Percentiles rank a stretch among this genome's conserved stretches.
These are phyloP conservation scores for Noccaea caerulescens DNA, from an alignment of 345 rosid genomes.

Conservation along the genomic window DNA sequence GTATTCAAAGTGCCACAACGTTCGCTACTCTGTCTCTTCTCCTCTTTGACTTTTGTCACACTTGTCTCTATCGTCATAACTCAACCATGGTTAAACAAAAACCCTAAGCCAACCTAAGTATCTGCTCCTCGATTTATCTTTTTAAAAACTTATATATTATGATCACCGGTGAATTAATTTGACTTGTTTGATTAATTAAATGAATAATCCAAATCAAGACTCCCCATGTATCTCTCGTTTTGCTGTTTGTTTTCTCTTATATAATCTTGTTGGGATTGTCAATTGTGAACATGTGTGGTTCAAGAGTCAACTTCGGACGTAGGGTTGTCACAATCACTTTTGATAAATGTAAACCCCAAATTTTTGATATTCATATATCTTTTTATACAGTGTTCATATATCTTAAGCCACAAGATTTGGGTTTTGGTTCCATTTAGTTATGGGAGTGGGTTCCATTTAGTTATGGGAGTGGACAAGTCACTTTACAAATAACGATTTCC, in stretches of 20 bases:
- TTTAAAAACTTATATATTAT: conserved; percentile 15
- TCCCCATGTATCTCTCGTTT: conserved; percentile 35
- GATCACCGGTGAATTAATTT: conserved; percentile 22
- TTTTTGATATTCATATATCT: conserved; percentile 2
- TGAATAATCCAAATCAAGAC: conserved; percentile 24
- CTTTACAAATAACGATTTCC: too few species aligned
- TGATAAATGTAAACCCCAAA: neutral
- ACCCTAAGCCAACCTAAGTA: conserved; percentile 21
- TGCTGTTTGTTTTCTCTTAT: conserved; percentile 28
- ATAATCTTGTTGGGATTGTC: conserved; percentile 39
- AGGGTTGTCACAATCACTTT: conserved; percentile 42
- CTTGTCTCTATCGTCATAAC: conserved; percentile 35
- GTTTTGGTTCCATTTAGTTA: neutral
- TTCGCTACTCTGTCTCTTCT: conserved; percentile 46
- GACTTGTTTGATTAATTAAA: conserved; percentile 23
- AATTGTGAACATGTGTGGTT: conserved; percentile 46
- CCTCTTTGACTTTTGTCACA: conserved; percentile 40
- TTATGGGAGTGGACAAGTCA: too few species aligned
- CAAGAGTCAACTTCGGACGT: conserved; percentile 46
- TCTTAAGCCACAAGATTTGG: conserved; percentile 7
- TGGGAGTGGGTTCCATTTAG: neutral
- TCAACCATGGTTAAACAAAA: conserved; percentile 38
- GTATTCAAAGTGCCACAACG: conserved; percentile 39
- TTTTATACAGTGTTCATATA: conserved; percentile 23
- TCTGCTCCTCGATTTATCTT: conserved; percentile 12